Evolutionary conservation across 1,284 basidiomycete species (phyloP), one percentile per base, ranked within the genome.

Genomic region (Mycena citricolor): DNA sequence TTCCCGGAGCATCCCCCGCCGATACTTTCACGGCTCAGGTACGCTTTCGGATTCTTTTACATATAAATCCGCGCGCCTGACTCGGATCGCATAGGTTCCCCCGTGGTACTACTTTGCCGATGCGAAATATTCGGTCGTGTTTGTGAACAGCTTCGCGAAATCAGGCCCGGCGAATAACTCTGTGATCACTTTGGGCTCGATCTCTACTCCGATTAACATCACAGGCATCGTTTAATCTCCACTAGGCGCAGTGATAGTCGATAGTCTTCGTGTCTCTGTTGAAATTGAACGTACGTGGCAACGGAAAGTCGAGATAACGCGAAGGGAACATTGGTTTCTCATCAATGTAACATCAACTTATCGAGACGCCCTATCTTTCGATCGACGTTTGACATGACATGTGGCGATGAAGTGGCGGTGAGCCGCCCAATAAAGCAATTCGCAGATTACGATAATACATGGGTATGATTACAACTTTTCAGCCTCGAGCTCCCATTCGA

Each of bases 401-500:
- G n/a, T n/a, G n/a, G n/a, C n/a, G n/a, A n/a, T n/a, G n/a, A n/a
- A n/a, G n/a, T n/a, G n/a, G n/a, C n/a, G n/a, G n/a, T n/a, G n/a
- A n/a, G n/a, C n/a, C n/a, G n/a, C n/a, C n/a, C n/a, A n/a, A n/a
- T n/a, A n/a, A n/a, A n/a, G n/a, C n/a, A n/a, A n/a, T n/a, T n/a
- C n/a, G n/a, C n/a, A n/a, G n/a, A n/a, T n/a, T n/a, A n/a, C n/a
- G 10, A 31, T 40, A 10, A 16, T 25, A 39, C 22, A 28, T 19
- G 10, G 5, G n/a, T n/a, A n/a, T n/a, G n/a, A 36, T 26, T 28
- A 31, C 29, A 19, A 17, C 21, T 37, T 32, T 32, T 20, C 4
- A 24, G 42, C 23, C 12, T 30, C 36, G 23, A 52, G 21, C 13
- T 48, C 46, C 50, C 50, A 52, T 22, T 49, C 13, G 28, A 52